phyloP scores from a whole-genome alignment of 176 grass and related monocot species.

The Tuctoria greenei region DNA sequence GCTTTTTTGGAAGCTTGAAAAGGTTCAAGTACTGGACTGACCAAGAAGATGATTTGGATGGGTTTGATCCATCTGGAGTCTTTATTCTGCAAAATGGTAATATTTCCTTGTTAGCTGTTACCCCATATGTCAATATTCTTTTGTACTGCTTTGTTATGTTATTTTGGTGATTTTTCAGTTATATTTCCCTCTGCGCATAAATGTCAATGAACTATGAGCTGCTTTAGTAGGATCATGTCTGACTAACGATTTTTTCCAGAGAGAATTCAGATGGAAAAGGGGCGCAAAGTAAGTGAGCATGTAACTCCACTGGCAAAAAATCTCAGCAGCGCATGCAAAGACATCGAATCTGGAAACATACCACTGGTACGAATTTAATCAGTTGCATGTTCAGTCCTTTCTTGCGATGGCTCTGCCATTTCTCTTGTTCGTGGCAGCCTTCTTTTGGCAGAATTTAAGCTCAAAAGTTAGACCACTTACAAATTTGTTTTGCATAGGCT shows the following conservation, averaged over 20 bases:
- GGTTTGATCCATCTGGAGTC: slow-evolving; percentile 76
- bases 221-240: background rate
- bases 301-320: slow-evolving; percentile 78
- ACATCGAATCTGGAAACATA: slow-evolving; percentile 63
- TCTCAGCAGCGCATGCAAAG: slow-evolving; percentile 51
- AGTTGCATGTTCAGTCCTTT: background rate
- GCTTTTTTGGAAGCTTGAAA: slow-evolving; percentile 80
- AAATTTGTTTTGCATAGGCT: slow-evolving; percentile 39
- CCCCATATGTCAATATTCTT: background rate
- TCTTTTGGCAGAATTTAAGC: background rate
- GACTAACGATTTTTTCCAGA: slow-evolving; percentile 47
- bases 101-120: slow-evolving; percentile 7
- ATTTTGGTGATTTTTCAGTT: slow-evolving; percentile 9
- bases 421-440: background rate
- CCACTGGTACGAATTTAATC: slow-evolving; percentile 42
- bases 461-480: background rate
- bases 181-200: background rate
- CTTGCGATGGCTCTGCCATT: background rate
- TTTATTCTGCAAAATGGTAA: slow-evolving; percentile 88
- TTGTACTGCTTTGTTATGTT: background rate
- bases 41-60: slow-evolving; percentile 63
- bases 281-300: slow-evolving; percentile 67
- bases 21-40: slow-evolving; percentile 80
- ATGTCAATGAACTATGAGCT: background rate
- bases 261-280: slow-evolving; percentile 72